Percentiles rank a stretch among this genome's conserved stretches.
Conservation (phyloP, 202 grass and related monocot genomes). For the Setaria viridis region DNA sequence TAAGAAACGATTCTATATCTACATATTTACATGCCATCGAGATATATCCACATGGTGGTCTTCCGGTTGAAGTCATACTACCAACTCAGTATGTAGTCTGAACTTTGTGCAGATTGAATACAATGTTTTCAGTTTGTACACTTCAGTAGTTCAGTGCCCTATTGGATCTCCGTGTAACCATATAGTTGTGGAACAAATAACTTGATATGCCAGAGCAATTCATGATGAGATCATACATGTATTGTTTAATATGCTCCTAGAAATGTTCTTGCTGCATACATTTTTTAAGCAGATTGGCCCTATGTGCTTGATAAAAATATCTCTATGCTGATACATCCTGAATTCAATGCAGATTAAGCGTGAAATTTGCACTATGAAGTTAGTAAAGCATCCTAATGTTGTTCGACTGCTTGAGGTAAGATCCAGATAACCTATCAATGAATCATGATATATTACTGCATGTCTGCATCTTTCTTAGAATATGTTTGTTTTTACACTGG, state of each 20-base stretch:
- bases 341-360: slow-evolving; percentile 81
- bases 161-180: not conserved
- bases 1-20: slow-evolving; percentile 49
- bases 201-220: not conserved
- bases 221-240: not conserved
- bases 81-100: slow-evolving; percentile 48
- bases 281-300: not conserved
- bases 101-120: slow-evolving; percentile 40
- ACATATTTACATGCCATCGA: slow-evolving; percentile 45
- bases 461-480: slow-evolving; percentile 12
- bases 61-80: slow-evolving; percentile 53
- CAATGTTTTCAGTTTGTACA: not conserved
- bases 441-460: slow-evolving; percentile 33
- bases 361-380: slow-evolving; percentile 93
- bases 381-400: slow-evolving; percentile 91
- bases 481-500: not conserved
- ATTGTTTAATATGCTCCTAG: slow-evolving; percentile 21
- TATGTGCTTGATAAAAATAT: not conserved
- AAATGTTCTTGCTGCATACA: not conserved
- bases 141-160: not conserved
- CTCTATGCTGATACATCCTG: slow-evolving; percentile 37
- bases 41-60: slow-evolving; percentile 42
- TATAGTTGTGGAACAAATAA: not conserved
- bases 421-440: not conserved
- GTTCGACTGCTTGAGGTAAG: slow-evolving; percentile 80